Conservation (phyloP, 805 yeast genomes). For the Cyberlindnera subsufficiens region DNA sequence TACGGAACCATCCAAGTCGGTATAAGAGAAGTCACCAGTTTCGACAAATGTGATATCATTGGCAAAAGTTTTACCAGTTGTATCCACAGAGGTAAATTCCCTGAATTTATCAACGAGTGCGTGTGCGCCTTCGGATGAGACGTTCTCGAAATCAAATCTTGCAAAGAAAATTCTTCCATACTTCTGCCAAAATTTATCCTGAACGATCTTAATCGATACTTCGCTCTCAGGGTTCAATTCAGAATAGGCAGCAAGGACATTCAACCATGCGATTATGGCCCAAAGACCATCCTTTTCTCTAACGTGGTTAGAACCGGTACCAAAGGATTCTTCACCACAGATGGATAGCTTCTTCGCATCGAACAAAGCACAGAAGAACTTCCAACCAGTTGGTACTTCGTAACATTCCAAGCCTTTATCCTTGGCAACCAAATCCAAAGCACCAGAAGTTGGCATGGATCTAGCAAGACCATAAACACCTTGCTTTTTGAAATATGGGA, state of each 20-base stretch:
- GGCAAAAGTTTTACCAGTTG: conserved; percentile 47
- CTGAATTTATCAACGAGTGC: conserved; percentile 54
- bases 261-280: conserved; percentile 98
- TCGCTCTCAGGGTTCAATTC: conserved; percentile 46
- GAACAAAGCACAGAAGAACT: conserved; percentile 91
- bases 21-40: conserved; percentile 86
- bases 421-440: conserved; percentile 86
- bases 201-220: conserved; percentile 74
- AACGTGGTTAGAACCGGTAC: conserved; percentile 96
- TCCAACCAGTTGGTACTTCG: conserved; percentile 99
- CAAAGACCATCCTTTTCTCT: conserved; percentile 97
- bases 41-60: conserved; percentile 51
- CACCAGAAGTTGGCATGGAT: conserved; percentile 96
- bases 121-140: conserved; percentile 67
- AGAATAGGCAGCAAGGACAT: conserved; percentile 82
- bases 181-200: conserved; percentile 78
- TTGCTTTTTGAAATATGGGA: conserved; percentile 84
- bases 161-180: conserved; percentile 98
- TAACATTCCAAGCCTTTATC: conserved; percentile 67
- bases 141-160: conserved; percentile 89
- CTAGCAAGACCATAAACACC: conserved; percentile 94
- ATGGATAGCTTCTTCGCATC: conserved; percentile 91
- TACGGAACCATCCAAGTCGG: conserved; percentile 91
- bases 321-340: conserved; percentile 97
- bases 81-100: conserved; percentile 28